Base-by-base conservation (phyloP, 2,329 filamentous ascomycete genomes). In the Cladobotryum protrusum region DNA sequence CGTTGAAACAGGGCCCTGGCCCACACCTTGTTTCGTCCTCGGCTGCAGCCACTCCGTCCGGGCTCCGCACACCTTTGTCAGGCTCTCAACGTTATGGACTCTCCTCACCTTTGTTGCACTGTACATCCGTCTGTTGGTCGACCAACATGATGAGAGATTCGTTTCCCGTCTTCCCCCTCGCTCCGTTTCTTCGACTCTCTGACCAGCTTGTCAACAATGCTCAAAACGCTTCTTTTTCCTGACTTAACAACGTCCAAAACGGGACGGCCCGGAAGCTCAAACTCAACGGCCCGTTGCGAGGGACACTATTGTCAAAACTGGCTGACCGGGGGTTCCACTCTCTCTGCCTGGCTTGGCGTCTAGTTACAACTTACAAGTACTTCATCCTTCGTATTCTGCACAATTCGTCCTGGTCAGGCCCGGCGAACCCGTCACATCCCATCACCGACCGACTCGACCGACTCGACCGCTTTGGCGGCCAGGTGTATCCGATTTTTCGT, bases 201-300 rank as follows among this genome's bases (percentile, higher is more conserved):
- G 24, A 29, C 24, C 24, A 29, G 24, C 24, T 29, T 29, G 24
- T 19, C 39, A 42, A 42, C 39, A 19, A 19, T 19, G 15, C 18
- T 42, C 39, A 18, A 42, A 42, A 42, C 13, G 15, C 39, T 19
- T 20, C 39, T 19, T 42, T 42, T 42, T 42, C 18, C 12, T 19
- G 29, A 45, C 18, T 37, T 42, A 52, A 40, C 41, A 42, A 44
- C 36, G 18, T 49, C 35, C 32, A 36, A 45, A 42, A 45, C 50
- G 50, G 50, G 48, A 52, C 50, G 50, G 50, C 41, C 50, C 50
- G 50, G 50, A 43, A 42, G 46, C 43, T 52, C 50, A 40, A 52
- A 44, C 43, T 49, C 42, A 14, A 50, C 50, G 50, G 50, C 50
- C 50, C 50, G 50, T 49, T 40, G 47, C 50, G 43, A 52, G 47